Conservation (phyloP, 1,284 basidiomycete species). For the Ganoderma resinaceum region DNA sequence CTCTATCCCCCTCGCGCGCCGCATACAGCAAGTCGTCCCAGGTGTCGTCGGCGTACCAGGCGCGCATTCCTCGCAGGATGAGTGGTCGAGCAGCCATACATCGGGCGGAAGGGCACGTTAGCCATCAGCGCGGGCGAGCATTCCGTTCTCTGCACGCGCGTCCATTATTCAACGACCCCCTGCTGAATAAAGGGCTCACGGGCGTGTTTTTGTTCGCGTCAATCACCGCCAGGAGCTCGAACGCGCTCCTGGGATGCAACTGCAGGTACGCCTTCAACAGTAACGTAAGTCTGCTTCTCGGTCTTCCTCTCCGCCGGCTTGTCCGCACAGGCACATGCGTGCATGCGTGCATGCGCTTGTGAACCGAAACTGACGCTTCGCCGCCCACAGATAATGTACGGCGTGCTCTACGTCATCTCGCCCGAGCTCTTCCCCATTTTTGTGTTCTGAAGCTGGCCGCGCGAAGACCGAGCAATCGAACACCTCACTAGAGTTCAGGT, state of each 20-base stretch:
- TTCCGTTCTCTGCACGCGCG: constrained; percentile 43
- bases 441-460: too few species aligned
- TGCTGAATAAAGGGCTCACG: constrained; percentile 61
- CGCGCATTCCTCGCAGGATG: constrained; percentile 68
- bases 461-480: too few species aligned
- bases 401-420: constrained; percentile 74
- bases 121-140: constrained; percentile 58
- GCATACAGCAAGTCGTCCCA: constrained; percentile 59
- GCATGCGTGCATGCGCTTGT: background rate
- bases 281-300: constrained; percentile 55
- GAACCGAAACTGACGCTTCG: background rate
- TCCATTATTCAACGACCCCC: constrained; percentile 48
- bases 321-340: background rate
- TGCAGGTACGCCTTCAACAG: constrained; percentile 66
- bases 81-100: constrained; percentile 62
- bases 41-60: constrained; percentile 73
- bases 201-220: constrained; percentile 76
- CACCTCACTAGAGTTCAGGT: too few species aligned
- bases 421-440: constrained; percentile 80
- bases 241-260: constrained; percentile 74
- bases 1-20: background rate
- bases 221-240: constrained; percentile 71
- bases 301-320: constrained; percentile 19
- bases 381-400: constrained; percentile 69
- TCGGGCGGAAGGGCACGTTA: constrained; percentile 72